Conservation (phyloP, 2,329 filamentous ascomycete species). For the Cladosporium phlei region DNA sequence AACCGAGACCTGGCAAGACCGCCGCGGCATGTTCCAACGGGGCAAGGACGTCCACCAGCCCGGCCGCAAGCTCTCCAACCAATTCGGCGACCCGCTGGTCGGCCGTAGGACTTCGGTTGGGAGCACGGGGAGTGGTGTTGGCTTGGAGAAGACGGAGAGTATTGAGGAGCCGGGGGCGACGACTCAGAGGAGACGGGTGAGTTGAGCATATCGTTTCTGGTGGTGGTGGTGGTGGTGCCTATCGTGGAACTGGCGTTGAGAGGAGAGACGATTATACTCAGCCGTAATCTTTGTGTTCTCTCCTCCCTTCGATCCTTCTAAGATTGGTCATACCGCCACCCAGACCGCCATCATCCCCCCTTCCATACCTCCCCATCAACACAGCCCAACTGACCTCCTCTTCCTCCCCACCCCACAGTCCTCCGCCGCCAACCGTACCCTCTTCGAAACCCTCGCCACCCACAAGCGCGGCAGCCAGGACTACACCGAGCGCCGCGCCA, state of each 20-base stretch:
- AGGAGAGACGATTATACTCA: too few relatives aligned
- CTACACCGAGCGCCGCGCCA: constrained; percentile 28
- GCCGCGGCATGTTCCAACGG: constrained; percentile 30
- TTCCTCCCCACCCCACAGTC: too few relatives aligned
- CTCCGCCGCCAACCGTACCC: constrained; percentile 16
- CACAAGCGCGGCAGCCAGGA: constrained; percentile 31
- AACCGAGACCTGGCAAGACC: constrained; percentile 26
- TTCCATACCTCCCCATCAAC: too few relatives aligned
- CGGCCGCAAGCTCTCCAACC: constrained; percentile 16
- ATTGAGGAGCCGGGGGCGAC: constrained; percentile 5
- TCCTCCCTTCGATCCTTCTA: too few relatives aligned
- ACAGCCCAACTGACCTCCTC: constrained; percentile 3
- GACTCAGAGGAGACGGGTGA: constrained; percentile 16
- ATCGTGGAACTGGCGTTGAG: too few relatives aligned
- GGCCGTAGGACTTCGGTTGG: constrained; percentile 3
- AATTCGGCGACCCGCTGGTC: constrained; percentile 9
- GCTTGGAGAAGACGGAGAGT: constrained; percentile 24
- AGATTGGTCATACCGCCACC: too few relatives aligned
- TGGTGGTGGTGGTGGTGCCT: too few relatives aligned
- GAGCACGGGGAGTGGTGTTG: constrained; percentile 12
- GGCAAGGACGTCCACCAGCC: constrained; percentile 32
- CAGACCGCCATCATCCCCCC: too few relatives aligned
- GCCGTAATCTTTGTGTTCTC: too few relatives aligned
- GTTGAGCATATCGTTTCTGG: too few relatives aligned
- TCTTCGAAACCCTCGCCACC: constrained; percentile 27